Evolutionary conservation across 108 stramenopile genomes (phyloP).

Genomic region (Aurantiochytrium sp.): DNA sequence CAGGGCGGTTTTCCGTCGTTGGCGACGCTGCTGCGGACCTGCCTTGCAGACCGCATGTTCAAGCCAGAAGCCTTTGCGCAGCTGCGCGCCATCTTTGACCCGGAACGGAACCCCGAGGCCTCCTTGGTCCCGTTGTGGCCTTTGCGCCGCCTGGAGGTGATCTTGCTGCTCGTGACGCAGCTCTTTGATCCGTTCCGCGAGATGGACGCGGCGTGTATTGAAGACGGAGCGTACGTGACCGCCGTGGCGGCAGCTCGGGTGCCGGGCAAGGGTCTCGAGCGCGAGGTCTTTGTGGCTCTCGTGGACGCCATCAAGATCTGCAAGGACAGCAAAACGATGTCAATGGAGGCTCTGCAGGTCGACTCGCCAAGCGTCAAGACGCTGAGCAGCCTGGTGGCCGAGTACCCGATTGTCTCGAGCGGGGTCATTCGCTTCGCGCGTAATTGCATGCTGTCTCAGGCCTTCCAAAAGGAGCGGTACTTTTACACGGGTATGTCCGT

Average conservation of each 20-base stretch:
- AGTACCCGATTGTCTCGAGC: not conserved
- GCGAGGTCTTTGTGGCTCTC: not conserved
- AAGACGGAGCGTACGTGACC: not conserved
- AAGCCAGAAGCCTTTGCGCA: not conserved
- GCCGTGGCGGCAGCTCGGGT: not conserved
- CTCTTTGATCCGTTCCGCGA: not conserved
- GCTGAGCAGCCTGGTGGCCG: not conserved
- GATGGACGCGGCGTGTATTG: not conserved
- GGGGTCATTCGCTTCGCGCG: not conserved
- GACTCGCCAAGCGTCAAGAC: not conserved
- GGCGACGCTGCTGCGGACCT: not conserved
- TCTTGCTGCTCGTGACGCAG: not conserved
- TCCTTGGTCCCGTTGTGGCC: not conserved
- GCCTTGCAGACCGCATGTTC: not conserved
- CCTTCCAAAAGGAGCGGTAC: not conserved
- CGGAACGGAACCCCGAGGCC: not conserved
- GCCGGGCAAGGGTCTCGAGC: not conserved
- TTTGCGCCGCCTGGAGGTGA: not conserved
- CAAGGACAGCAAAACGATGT: not conserved
- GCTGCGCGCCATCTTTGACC: not conserved
- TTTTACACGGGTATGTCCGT: not conserved
- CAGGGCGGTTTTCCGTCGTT: not conserved
- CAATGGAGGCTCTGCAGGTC: not conserved
- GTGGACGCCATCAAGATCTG: not conserved
- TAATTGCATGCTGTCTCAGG: not conserved